These are phyloP conservation scores for Ceratobasidium sp. DNA, from an alignment of 1,284 basidiomycete genomes.

Conservation along the genomic window DNA sequence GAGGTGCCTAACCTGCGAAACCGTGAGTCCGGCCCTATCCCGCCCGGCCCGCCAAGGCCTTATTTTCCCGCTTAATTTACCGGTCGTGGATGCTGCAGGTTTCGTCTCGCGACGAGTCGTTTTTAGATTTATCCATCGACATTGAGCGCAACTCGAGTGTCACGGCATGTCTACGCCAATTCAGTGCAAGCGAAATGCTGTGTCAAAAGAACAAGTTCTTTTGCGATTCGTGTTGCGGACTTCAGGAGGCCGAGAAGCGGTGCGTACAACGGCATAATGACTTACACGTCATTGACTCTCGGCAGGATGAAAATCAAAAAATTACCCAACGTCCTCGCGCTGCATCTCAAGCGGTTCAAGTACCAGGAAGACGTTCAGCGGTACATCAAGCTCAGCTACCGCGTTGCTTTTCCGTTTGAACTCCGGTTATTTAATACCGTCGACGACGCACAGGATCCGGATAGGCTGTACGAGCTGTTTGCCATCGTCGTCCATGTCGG, in stretches of 20 bases:
- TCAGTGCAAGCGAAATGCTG: constrained; percentile 97
- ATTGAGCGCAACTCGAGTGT: constrained; percentile 97
- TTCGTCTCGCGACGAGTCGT: constrained; percentile 95
- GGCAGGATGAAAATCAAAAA: constrained; percentile 96
- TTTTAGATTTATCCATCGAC: constrained; percentile 96
- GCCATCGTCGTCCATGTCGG: constrained; percentile 98
- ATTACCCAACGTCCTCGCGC: constrained; percentile 89
- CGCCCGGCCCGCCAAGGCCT: background rate
- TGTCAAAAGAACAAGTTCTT: constrained; percentile 98
- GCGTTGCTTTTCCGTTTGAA: constrained; percentile 94
- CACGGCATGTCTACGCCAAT: constrained; percentile 92
- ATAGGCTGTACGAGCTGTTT: constrained; percentile 90
- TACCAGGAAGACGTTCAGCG: constrained; percentile 88
- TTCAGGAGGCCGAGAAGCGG: constrained; percentile 98
- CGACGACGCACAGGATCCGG: constrained; percentile 88
- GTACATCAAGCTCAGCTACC: constrained; percentile 94
- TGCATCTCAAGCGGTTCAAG: constrained; percentile 98
- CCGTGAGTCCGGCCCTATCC: constrained; percentile 56
- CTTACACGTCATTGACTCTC: background rate
- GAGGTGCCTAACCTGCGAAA: constrained; percentile 95
- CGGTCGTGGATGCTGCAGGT: constrained; percentile 58
- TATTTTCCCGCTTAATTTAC: background rate
- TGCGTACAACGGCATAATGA: constrained; percentile 50
- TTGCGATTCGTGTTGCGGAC: constrained; percentile 93
- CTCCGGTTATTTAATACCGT: constrained; percentile 96